Evolutionary conservation across 2,329 filamentous ascomycete genomes (phyloP), one percentile per base, ranked within the genome.

Genomic region (Coniochaeta ligniaria): DNA sequence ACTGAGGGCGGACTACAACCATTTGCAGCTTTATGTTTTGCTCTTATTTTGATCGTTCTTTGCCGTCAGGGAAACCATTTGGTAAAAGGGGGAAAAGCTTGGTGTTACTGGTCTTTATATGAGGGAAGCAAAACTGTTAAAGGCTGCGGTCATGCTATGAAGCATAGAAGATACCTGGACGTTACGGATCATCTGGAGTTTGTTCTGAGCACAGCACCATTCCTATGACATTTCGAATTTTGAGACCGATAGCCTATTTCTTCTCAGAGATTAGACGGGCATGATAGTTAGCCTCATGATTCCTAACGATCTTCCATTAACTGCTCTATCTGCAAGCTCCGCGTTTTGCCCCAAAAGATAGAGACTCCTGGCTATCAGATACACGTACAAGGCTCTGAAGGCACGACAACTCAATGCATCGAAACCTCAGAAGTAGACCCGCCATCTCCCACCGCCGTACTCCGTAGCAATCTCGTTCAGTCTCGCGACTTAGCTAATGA

Each of bases 401-500:
- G 47, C 26, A 9, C 14, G 9, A 33, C 4, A 28, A 52, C n/a
- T 17, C 24, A 52, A 17, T n/a, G 26, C 22, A n/a, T 17, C 47
- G 7, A 47, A 24, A 41, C 47, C 31, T 17, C 12, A n/a, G 16
- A 47, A 22, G 14, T 2, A 31, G 7, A 31, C 24, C 4, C 9
- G 14, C 22, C 14, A 28, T 47, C 47, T 28, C 20, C 22, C 24
- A 7, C 14, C 24, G 17, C 24, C 20, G 2, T 22, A 11, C 16
- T 22, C 20, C 20, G 5, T 24, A 24, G 20, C n/a, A 22, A 3
- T 24, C 11, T 22, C 14, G 20, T 4, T 22, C 6, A 1, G 43
- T 24, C 16, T 33, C 55, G 43, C 38, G n/a, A 22, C 67, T 73
- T 85, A 96, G 78, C 92, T 97, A 73, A 99, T 96, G 75, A 98